These are phyloP conservation scores for Clavispora phyllophila DNA, from an alignment of 805 yeast genomes.

Conservation along the genomic window DNA sequence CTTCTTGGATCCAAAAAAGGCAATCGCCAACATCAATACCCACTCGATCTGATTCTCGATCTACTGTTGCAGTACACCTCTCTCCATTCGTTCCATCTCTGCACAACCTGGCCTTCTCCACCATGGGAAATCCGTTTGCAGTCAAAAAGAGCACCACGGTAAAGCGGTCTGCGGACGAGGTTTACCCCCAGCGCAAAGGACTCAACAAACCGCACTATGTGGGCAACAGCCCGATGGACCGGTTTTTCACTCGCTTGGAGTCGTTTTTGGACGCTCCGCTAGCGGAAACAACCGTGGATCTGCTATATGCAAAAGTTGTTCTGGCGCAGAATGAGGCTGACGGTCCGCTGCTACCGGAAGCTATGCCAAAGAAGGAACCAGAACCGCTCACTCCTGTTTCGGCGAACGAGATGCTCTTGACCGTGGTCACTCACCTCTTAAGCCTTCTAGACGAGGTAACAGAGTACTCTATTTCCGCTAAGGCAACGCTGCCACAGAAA, in stretches of 20 bases:
- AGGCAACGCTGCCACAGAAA: slow-evolving; percentile 4
- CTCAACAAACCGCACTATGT: slow-evolving; percentile 26
- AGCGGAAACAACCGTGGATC: slow-evolving; percentile 18
- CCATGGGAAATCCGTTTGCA: slow-evolving; percentile 28
- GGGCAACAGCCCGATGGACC: slow-evolving; percentile 31
- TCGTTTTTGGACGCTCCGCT: slow-evolving; percentile 18
- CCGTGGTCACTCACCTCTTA: slow-evolving; percentile 33
- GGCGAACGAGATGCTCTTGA: background rate
- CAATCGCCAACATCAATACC: too few species aligned
- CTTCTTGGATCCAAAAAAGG: too few species aligned
- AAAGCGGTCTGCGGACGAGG: slow-evolving; percentile 26
- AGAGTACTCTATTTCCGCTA: slow-evolving; percentile 20
- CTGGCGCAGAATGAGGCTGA: too few species aligned
- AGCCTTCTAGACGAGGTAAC: slow-evolving; percentile 37
- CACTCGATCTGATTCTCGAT: too few species aligned
- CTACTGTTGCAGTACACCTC: too few species aligned
- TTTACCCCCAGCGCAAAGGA: slow-evolving; percentile 30
- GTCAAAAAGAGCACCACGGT: slow-evolving; percentile 24
- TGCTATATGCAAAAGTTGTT: slow-evolving; percentile 3
- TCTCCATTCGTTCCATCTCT: too few species aligned
- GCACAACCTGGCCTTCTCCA: background rate
- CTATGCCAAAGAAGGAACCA: background rate
- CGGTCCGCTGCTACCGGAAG: too few species aligned
- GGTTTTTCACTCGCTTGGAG: slow-evolving; percentile 28
- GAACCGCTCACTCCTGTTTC: background rate